Base-by-base conservation (phyloP, 371 early-diverging fungal species). In the Rhizomucor miehei region DNA sequence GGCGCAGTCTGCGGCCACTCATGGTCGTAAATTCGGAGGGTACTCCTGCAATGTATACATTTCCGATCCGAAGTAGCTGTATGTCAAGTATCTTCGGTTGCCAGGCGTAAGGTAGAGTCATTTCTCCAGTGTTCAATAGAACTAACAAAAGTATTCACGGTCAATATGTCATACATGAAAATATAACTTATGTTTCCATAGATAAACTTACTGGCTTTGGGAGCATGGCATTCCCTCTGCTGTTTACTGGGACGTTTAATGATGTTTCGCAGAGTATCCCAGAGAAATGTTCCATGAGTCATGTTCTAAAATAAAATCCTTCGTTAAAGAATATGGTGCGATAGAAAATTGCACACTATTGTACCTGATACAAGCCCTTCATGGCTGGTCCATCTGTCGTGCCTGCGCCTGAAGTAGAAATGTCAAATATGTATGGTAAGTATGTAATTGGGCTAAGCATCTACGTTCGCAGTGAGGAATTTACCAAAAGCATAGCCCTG, bases 1-100 rank as follows among this genome's bases (percentile, higher is more conserved):
- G 59, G 10, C 75, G 70, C 20, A 86, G 54, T 4, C 85, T 59
- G 35, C 86, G 59, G 2, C 88, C 88, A 40, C 80, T 74, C 88
- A 88, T 85, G 21, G 86, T 86, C 6, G 87, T 81, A 48, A 86
- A 81, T 57, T 86, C 87, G 13, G 70, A 61, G n/a, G 86, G 84
- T 1, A 75, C 69, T 6, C 73, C 82, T 24, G 81, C 68, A 40
- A 88, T 78, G 52, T 77, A 80, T 1, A 85, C 54, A 46, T 84
- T 74, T n/a, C 80, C 82, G 13, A 81, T 48, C 3, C 73, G 66
- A 12, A 82, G 54, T 19, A 88, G 12, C 41, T 85, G 85, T 14
- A 84, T 51, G 24, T 83, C 84, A 0, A 86, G 44, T 6, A 79
- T 64, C 16, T 49, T 45, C 1, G 88, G 83, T 44, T 83, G 84